Evolutionary conservation across 306 rosid genomes (phyloP).

Genomic region (Vigna hirtella): DNA sequence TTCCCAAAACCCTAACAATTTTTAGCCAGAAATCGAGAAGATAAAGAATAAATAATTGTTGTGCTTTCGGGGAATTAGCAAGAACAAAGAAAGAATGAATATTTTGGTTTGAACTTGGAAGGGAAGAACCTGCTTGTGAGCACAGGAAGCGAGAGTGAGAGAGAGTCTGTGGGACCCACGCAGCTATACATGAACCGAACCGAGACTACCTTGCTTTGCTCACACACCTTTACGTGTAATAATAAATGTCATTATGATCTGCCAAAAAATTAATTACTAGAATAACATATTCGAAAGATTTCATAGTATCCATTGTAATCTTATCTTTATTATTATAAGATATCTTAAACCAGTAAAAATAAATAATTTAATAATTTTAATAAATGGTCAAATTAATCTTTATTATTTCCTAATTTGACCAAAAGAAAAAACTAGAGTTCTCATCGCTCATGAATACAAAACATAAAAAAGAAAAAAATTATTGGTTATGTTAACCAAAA

Average conservation of each 20-base stretch:
- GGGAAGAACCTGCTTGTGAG: background rate
- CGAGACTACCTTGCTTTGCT: constrained; percentile 42
- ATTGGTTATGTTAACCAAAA: too few species aligned
- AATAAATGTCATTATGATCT: background rate
- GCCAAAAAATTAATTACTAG: background rate
- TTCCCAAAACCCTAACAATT: background rate
- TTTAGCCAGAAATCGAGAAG: background rate
- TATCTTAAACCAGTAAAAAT: too few species aligned
- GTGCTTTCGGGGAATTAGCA: background rate
- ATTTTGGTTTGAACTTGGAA: background rate
- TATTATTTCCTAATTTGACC: too few species aligned
- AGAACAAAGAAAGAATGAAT: background rate
- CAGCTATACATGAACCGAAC: constrained; percentile 56
- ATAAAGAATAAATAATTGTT: background rate
- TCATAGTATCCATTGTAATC: background rate
- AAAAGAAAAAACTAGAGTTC: too few species aligned
- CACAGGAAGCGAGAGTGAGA: background rate
- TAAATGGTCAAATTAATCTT: too few species aligned
- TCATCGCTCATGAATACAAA: too few species aligned
- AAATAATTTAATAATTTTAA: too few species aligned
- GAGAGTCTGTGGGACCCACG: constrained; percentile 47
- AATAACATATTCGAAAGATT: background rate
- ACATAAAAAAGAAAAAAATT: too few species aligned
- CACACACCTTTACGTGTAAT: background rate
- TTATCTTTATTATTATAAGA: too few species aligned